Conservation (phyloP, 2,329 filamentous ascomycete genomes). For the Beauveria australis region DNA sequence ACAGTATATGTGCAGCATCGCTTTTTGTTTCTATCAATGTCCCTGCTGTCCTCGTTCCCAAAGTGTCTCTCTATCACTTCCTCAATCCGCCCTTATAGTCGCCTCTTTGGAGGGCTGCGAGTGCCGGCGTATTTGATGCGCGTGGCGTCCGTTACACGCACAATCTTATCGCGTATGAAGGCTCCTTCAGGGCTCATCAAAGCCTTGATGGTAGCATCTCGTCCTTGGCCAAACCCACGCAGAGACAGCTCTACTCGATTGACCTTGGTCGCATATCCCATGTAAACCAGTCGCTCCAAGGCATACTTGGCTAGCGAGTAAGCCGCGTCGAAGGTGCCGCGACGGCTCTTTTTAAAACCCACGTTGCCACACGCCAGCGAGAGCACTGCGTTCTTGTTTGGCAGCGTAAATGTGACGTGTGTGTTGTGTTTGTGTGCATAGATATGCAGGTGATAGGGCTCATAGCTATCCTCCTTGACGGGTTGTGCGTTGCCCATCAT, state of each 20-base stretch:
- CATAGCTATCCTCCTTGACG: slow-evolving; percentile 30
- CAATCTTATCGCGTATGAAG: slow-evolving; percentile 64
- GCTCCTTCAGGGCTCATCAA: slow-evolving; percentile 79
- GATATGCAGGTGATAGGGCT: slow-evolving; percentile 81
- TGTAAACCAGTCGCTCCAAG: slow-evolving; percentile 76
- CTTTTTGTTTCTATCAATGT: slow-evolving; percentile 4
- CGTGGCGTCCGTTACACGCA: slow-evolving; percentile 75
- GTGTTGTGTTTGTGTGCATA: slow-evolving; percentile 89
- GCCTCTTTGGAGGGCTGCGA: slow-evolving; percentile 74
- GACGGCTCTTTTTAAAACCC: slow-evolving; percentile 76
- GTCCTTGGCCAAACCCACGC: slow-evolving; percentile 76
- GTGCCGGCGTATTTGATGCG: slow-evolving; percentile 93
- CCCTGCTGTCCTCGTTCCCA: not conserved
- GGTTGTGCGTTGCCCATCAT: slow-evolving; percentile 20
- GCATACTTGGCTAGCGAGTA: slow-evolving; percentile 84
- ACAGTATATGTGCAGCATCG: slow-evolving; percentile 5
- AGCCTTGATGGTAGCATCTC: slow-evolving; percentile 85
- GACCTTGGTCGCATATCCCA: slow-evolving; percentile 69
- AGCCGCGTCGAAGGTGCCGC: slow-evolving; percentile 80
- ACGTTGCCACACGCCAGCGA: slow-evolving; percentile 78
- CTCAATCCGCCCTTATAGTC: slow-evolving; percentile 42
- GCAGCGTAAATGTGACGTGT: slow-evolving; percentile 81
- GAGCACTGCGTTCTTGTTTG: slow-evolving; percentile 70
- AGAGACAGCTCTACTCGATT: slow-evolving; percentile 69
- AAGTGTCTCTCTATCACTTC: not conserved